Percentiles rank a stretch among this genome's conserved stretches.
These are phyloP conservation scores for Ailanthus altissimus DNA, from an alignment of 345 rosid species.

Conservation along the genomic window DNA sequence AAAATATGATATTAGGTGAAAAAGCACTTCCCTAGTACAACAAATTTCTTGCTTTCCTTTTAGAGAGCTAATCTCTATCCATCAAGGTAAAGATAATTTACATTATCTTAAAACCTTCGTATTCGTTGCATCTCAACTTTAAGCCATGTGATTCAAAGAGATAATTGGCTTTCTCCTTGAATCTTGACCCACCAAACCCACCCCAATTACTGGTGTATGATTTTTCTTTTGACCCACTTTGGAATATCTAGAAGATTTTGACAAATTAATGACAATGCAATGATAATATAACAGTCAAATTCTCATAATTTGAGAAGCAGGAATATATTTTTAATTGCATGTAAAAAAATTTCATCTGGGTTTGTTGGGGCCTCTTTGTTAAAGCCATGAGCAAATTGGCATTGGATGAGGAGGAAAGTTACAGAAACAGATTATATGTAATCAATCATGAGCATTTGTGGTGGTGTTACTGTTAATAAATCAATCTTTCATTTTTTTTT, in stretches of 20 bases:
- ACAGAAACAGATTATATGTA: background rate
- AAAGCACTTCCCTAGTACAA: conserved; percentile 12
- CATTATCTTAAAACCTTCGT: background rate
- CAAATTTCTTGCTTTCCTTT: background rate
- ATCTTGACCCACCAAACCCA: no score
- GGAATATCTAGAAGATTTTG: conserved; percentile 18
- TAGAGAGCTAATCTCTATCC: background rate
- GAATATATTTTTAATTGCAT: background rate
- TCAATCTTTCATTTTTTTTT: no score
- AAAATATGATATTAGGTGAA: conserved; percentile 17
- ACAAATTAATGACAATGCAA: conserved; percentile 2
- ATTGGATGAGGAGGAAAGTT: background rate
- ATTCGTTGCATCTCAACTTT: background rate
- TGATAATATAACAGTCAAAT: background rate
- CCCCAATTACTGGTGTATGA: conserved; percentile 1
- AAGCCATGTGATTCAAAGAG: background rate
- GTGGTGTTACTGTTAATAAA: no score
- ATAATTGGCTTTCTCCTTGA: background rate
- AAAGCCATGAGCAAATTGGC: conserved; percentile 1
- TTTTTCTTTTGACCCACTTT: conserved; percentile 10
- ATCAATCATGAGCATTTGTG: background rate
- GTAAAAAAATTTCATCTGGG: conserved; percentile 1
- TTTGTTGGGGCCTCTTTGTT: background rate
- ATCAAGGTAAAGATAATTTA: background rate
- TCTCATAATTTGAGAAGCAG: background rate